Base-by-base conservation (phyloP, 495 filamentous ascomycete species). In the Chaetomium fimeti region DNA sequence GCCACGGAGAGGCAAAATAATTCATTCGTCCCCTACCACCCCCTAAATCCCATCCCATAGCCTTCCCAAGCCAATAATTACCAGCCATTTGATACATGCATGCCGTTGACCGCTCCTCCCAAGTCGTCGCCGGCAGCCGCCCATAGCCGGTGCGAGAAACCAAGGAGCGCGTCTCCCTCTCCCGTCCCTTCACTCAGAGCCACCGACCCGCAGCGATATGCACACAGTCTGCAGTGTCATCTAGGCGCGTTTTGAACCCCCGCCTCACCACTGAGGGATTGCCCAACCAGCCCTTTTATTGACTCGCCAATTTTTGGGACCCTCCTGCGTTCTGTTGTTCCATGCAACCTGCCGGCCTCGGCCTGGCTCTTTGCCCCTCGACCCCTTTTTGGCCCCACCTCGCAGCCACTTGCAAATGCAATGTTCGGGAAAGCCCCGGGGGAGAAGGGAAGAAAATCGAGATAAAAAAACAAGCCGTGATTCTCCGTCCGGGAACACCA, bases 401-500 rank as follows among this genome's bases (percentile, higher is more conserved):
- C 47, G 29, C 5, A 36, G 52, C 29, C 59, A 42, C 32, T 61
- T 15, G 48, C 47, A 27, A 24, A 62, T 62, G 60, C 60, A 48
- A 51, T 54, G 24, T 20, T 45, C n/a, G 24, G 32, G 12, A 36
- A 27, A 27, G 0, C 5, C 29, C 43, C 28, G 3, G 3, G 57
- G 48, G 49, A 45, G 57, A 59, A 54, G 27, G 24, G 24, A 28
- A 53, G 20, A 47, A 61, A 62, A 38, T 3, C 8, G 48, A 62
- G 28, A 58, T 63, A 29, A 24, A n/a, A 57, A 57, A 45, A 11
- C 15, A 29, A 53, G 6, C 29, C 48, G 16, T 13, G 13, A 58
- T 57, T 68, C 45, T 57, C 57, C 20, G 60, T 61, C 58, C 51
- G 57, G 20, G n/a, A 66, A 61, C 32, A 63, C 69, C 60, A 52